Base-by-base conservation (phyloP, 2,329 filamentous ascomycete species). In the Teratosphaeriaceae sp. region DNA sequence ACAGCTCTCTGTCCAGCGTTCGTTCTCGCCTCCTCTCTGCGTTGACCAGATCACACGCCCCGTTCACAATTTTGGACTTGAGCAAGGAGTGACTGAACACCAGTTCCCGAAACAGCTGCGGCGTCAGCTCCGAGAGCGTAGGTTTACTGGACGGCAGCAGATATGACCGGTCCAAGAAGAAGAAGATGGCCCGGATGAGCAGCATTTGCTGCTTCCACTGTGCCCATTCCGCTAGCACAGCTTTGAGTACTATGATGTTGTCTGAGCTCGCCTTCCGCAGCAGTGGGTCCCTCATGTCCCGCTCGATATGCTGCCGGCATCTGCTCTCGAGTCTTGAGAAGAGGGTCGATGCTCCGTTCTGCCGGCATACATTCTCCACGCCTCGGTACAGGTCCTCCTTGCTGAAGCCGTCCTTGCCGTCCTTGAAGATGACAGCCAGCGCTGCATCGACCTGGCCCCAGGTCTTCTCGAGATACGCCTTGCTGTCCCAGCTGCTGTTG, bases 161-260 rank as follows among this genome's bases (percentile, higher is more conserved):
- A 59, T 88, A 96, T 2, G 88, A 86, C 49, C 92, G 82, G 62
- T 98, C 90, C 51, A 98, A 76, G 59, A 89, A 98, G 68, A 88
- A 94, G 66, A 96, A 97, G 29, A 94, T 84, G 50, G 85, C 90
- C 38, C 88, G 80, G 40, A 98, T 78, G 12, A 82, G 81, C 51
- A 86, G 84, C 67, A 88, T 73, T 64, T 92, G 84, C 30, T 75
- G 70, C 54, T 82, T 84, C 89, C 90, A 98, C 18, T 70, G 71
- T 44, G 75, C 73, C 90, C 92, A 98, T 40, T 75, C 73, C 33
- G 68, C 62, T 36, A 81, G 65, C 20, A 81, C 74, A 3, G 68
- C 67, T 55, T 74, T 72, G 46, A 96, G 65, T 43, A 84, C 71
- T 29, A 82, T 78, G 9, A 87, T 69, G 47, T 83, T 76, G 2